phyloP scores from a whole-genome alignment of 1,139 yeast species.

The Kodamaea sp. region DNA sequence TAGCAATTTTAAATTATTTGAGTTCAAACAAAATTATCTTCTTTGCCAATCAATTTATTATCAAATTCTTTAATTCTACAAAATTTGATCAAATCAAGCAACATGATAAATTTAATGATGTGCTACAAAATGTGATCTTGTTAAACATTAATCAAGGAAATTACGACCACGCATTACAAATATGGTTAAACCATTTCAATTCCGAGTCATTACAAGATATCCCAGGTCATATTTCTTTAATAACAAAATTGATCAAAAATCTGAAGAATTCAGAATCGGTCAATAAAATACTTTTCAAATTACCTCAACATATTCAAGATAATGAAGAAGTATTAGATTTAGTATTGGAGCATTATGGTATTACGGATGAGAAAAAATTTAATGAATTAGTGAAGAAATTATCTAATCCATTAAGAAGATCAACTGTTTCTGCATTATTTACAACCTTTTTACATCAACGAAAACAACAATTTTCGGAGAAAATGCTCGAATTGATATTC shows the following conservation, averaged over 20 bases:
- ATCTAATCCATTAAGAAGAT: constrained; percentile 29
- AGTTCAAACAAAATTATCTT: constrained; percentile 10
- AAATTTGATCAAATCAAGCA: background rate
- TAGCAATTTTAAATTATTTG: constrained; percentile 8
- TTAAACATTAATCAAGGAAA: constrained; percentile 9
- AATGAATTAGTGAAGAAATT: constrained; percentile 20
- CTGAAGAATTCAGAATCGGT: constrained; percentile 4
- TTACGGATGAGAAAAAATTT: constrained; percentile 12
- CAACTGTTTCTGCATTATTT: constrained; percentile 34
- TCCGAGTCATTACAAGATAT: constrained; percentile 7
- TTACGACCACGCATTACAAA: constrained; percentile 6
- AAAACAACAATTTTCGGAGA: constrained; percentile 29
- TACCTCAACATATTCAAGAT: constrained; percentile 1
- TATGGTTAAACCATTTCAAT: constrained; percentile 7
- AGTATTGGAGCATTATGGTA: constrained; percentile 6
- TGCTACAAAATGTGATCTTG: constrained; percentile 3
- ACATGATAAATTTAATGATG: constrained; percentile 1
- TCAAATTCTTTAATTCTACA: background rate
- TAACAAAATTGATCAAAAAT: constrained; percentile 1
- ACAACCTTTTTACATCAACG: constrained; percentile 26
- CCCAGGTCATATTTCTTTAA: background rate
- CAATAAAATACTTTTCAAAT: constrained; percentile 1
- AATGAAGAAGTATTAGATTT: constrained; percentile 9
- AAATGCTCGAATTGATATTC: constrained; percentile 28
- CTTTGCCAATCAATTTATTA: constrained; percentile 11